Conservation (phyloP, 2,329 filamentous ascomycete genomes). For the Claviceps capensis region DNA sequence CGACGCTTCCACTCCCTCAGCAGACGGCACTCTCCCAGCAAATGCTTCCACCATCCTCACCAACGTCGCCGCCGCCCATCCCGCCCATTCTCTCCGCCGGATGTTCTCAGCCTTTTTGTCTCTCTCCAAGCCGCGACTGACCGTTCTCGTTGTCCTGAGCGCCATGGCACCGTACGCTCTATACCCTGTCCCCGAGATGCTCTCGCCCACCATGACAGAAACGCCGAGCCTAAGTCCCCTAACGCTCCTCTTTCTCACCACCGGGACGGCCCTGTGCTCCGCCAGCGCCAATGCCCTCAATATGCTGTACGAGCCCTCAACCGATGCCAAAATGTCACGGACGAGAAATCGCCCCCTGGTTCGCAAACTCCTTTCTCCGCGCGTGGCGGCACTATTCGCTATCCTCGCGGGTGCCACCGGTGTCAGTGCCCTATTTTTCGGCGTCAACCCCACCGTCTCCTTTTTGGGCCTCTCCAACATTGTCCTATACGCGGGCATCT, state of each 20-base stretch:
- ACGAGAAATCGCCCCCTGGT: conserved; percentile 85
- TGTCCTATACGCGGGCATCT: conserved; percentile 75
- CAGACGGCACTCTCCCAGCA: conserved; percentile 25
- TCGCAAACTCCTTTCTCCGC: conserved; percentile 58
- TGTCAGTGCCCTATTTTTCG: conserved; percentile 63
- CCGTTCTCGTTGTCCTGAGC: conserved; percentile 78
- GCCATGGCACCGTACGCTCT: conserved; percentile 85
- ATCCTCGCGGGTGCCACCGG: conserved; percentile 57
- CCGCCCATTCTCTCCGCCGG: conserved; percentile 42
- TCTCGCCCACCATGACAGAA: conserved; percentile 49
- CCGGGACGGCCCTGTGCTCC: conserved; percentile 77
- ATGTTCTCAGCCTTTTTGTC: conserved; percentile 71
- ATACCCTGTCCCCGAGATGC: conserved; percentile 80
- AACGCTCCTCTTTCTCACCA: conserved; percentile 83
- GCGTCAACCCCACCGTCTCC: conserved; percentile 88
- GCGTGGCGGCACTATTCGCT: conserved; percentile 66
- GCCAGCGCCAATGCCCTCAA: conserved; percentile 89
- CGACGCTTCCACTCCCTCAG: not conserved
- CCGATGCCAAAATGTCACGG: conserved; percentile 87
- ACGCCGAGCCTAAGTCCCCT: conserved; percentile 79
- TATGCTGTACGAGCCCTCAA: conserved; percentile 87
- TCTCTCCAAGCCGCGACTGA: conserved; percentile 88
- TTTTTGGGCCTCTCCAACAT: conserved; percentile 79
- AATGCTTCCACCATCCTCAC: conserved; percentile 44
- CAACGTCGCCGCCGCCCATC: conserved; percentile 35